Conservation (phyloP, 805 yeast species). For the Pichia eremophila region DNA sequence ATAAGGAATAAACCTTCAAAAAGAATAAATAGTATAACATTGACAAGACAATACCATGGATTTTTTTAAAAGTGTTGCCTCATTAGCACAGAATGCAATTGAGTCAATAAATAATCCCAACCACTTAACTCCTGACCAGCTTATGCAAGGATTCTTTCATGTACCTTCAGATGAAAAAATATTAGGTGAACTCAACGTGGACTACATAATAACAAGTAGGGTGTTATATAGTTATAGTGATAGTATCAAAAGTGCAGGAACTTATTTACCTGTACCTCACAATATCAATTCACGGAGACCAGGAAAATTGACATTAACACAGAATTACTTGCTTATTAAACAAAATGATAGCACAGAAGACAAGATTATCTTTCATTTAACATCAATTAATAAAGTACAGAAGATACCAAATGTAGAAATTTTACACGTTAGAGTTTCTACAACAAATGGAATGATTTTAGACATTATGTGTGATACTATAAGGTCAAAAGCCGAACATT, state of each 20-base stretch:
- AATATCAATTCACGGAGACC: neutral
- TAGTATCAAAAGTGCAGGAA: neutral
- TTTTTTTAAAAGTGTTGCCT: slow-evolving; percentile 39
- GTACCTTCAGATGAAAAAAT: slow-evolving; percentile 66
- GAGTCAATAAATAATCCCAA: slow-evolving; percentile 30
- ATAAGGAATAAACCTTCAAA: too few species aligned
- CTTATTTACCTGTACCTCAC: slow-evolving; percentile 17
- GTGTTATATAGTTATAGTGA: slow-evolving; percentile 5
- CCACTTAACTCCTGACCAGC: slow-evolving; percentile 57
- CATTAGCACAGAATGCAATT: slow-evolving; percentile 38
- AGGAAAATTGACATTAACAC: slow-evolving; percentile 65
- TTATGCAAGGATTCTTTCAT: slow-evolving; percentile 54
- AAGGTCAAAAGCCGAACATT: slow-evolving; percentile 68
- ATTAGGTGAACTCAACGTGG: slow-evolving; percentile 18
- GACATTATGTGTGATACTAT: slow-evolving; percentile 71
- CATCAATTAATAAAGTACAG: slow-evolving; percentile 77
- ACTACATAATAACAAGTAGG: slow-evolving; percentile 5
- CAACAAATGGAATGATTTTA: slow-evolving; percentile 56
- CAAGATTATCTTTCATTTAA: slow-evolving; percentile 59
- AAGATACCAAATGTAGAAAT: slow-evolving; percentile 70
- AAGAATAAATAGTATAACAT: too few species aligned
- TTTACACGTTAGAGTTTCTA: slow-evolving; percentile 64
- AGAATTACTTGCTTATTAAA: slow-evolving; percentile 65
- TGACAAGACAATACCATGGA: slow-evolving; percentile 29
- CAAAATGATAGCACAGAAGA: slow-evolving; percentile 60